These are phyloP conservation scores for Venturiaceae sp. DNA, from an alignment of 2,329 filamentous ascomycete genomes.

Conservation along the genomic window DNA sequence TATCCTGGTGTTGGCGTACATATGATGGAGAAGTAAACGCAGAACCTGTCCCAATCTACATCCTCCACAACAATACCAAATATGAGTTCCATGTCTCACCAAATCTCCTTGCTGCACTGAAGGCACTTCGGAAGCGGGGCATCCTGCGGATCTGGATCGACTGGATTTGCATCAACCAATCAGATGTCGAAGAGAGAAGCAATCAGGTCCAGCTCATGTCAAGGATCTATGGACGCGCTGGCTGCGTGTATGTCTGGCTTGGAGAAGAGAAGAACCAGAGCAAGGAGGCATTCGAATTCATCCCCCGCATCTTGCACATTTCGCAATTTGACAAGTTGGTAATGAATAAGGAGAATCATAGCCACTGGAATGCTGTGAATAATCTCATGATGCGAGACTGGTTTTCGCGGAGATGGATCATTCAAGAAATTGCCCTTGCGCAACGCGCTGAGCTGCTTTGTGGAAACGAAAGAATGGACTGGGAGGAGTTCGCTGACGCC, in stretches of 20 bases:
- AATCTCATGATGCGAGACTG: constrained; percentile 28
- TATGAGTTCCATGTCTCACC: constrained; percentile 4
- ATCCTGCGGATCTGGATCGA: constrained; percentile 22
- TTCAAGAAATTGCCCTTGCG: constrained; percentile 32
- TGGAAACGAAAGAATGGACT: constrained; percentile 23
- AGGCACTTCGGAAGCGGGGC: background rate
- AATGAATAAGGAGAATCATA: constrained; percentile 12
- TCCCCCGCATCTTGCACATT: constrained; percentile 20
- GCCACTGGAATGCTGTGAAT: constrained; percentile 22
- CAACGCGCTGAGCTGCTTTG: constrained; percentile 25
- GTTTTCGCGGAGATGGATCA: constrained; percentile 25
- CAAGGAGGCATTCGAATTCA: constrained; percentile 22
- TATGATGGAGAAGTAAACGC: background rate
- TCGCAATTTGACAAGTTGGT: constrained; percentile 20
- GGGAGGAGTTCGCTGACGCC: constrained; percentile 28
- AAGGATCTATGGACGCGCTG: constrained; percentile 21
- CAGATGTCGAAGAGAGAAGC: constrained; percentile 17
- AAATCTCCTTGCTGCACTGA: background rate
- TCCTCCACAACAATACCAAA: constrained; percentile 1
- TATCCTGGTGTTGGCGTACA: constrained; percentile 15
- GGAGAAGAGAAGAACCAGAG: constrained; percentile 18
- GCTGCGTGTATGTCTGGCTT: constrained; percentile 23
- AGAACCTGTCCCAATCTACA: background rate
- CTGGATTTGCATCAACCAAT: constrained; percentile 16
- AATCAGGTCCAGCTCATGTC: constrained; percentile 26